These are phyloP conservation scores for Vicia faba DNA, from an alignment of 306 rosid genomes.

Conservation along the genomic window DNA sequence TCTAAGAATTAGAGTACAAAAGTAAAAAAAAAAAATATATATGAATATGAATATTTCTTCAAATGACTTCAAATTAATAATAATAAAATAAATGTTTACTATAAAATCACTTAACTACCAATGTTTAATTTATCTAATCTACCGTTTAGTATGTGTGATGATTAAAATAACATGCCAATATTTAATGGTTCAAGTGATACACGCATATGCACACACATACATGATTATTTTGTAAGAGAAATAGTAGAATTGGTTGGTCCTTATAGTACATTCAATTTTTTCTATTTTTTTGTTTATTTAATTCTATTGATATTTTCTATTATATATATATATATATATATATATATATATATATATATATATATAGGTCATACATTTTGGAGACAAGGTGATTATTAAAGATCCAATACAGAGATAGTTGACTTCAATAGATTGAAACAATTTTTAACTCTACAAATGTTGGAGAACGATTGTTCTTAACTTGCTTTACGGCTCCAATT, in stretches of 20 bases:
- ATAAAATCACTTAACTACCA: neutral
- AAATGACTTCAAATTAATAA: no score
- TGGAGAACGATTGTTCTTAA: neutral
- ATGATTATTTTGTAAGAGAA: neutral
- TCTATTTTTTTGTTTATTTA: conserved; percentile 13
- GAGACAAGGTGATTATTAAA: conserved; percentile 88
- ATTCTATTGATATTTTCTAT: conserved; percentile 26
- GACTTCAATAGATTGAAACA: conserved; percentile 20
- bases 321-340: no score
- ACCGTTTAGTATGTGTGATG: neutral
- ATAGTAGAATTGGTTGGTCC: neutral
- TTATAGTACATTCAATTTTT: conserved; percentile 9
- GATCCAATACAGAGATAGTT: conserved; percentile 85
- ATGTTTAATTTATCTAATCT: neutral
- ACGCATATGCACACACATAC: neutral
- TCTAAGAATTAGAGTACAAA: no score
- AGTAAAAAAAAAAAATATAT: no score
- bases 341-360: no score
- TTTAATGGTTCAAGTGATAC: no score
- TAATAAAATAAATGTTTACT: no score
- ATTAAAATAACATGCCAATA: neutral
- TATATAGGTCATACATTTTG: conserved; percentile 68
- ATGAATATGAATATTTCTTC: no score
- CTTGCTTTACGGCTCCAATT: conserved; percentile 21
- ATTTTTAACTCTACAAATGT: conserved; percentile 3